Base-by-base conservation (phyloP, 2,329 filamentous ascomycete genomes). In the Epichloe aotearoae region DNA sequence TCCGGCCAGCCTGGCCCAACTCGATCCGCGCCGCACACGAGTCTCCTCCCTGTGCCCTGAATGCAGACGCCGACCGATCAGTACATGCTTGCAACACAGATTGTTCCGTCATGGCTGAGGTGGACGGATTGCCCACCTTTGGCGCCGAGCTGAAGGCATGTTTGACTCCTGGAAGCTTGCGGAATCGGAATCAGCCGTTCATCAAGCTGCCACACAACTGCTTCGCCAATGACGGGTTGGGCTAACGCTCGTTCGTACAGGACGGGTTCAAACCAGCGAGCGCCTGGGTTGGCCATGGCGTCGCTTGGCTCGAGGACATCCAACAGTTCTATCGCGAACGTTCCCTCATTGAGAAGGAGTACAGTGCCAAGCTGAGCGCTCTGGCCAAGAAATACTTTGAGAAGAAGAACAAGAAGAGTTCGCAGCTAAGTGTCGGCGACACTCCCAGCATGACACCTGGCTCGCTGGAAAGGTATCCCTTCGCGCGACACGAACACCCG, bases 321-420 rank as follows among this genome's bases (percentile, higher is more conserved):
- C 88, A 98, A 67, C 83, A 88, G 63, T 98, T 97, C 73, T 98
- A 97, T 74, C 87, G 93, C 56, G 93, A 98, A 69, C 82, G 94
- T 52, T 88, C 88, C 64, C 82, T 74, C 37, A 95, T 98, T 66
- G 93, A 98, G 71, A 96, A 95, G 71, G 94, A 98, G 66, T 97
- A 98, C 67, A 86, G 88, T 61, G 78, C 84, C 56, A 97, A 91
- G 69, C 81, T 98, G 56, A 86, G 80, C 59, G 82, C 82, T 2
- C 74, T 98, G 47, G 93, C 91, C 50, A 95, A 93, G 73, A 96
- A 93, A 67, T 97, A 96, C 73, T 93, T 88, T 64, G 94, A 98
- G 62, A 94, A 94, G 74, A 98, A 97, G 74, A 82, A 87, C 45
- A 89, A 84, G 69, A 96, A 93, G 72, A 84, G 85, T 42, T 85